Conservation (phyloP, 1,139 yeast genomes). For the Protomyces macrosporus region DNA sequence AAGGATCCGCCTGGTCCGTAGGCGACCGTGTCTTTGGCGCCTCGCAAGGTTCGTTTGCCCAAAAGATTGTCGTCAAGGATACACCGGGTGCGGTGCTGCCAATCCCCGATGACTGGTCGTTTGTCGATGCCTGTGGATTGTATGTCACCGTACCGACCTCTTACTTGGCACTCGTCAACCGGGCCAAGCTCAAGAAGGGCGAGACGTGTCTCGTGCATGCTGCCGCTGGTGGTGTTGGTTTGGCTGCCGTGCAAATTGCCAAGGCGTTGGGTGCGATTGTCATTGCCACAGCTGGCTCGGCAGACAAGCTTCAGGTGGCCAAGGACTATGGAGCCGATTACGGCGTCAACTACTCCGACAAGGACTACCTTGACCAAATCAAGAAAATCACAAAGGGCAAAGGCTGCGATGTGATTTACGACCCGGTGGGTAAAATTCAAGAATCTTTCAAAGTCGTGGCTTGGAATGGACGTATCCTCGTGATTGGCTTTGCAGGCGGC, state of each 20-base stretch:
- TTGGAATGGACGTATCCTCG: conserved; percentile 29
- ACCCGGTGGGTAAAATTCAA: conserved; percentile 29
- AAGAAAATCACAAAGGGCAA: conserved; percentile 21
- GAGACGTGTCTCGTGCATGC: conserved; percentile 43
- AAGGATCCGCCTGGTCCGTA: conserved; percentile 8
- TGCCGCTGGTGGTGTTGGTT: conserved; percentile 46
- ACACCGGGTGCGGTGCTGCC: conserved; percentile 23
- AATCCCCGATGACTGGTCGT: conserved; percentile 19
- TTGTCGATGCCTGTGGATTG: conserved; percentile 25
- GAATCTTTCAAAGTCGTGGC: conserved; percentile 29
- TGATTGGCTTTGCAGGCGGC: conserved; percentile 30
- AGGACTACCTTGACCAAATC: conserved; percentile 29
- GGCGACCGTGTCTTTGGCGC: conserved; percentile 26
- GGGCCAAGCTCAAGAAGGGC: conserved; percentile 47
- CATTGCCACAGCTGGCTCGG: conserved; percentile 41
- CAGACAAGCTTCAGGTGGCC: conserved; percentile 32
- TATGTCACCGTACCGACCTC: conserved; percentile 25
- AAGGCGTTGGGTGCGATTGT: conserved; percentile 43
- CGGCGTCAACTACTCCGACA: conserved; percentile 27
- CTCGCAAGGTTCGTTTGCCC: conserved; percentile 25
- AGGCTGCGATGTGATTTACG: conserved; percentile 29
- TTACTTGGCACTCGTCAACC: conserved; percentile 48
- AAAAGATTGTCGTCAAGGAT: conserved; percentile 13
- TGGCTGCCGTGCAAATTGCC: conserved; percentile 48
- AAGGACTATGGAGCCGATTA: conserved; percentile 28